A percentile compares a stretch with the other conserved stretches of the same genome.
phyloP scores from a whole-genome alignment of 208 protist genomes.

The Trichomonas vaginalis region DNA sequence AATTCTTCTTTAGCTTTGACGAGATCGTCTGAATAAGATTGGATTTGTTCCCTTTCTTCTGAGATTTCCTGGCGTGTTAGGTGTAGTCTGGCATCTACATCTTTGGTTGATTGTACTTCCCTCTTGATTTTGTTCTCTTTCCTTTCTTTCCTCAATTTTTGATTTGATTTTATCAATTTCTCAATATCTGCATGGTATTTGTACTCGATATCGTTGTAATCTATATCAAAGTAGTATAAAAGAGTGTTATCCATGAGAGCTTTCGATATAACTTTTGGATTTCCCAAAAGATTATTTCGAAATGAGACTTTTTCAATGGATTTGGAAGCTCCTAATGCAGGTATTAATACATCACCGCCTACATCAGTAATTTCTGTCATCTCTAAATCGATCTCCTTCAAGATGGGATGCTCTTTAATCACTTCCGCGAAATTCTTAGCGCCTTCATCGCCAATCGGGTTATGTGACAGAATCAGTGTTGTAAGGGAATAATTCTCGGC shows the following conservation, averaged over 20 bases:
- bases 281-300: neutral
- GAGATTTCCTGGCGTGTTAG: neutral
- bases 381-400: neutral
- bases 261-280: neutral
- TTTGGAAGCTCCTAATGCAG: neutral
- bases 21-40: neutral
- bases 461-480: neutral
- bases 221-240: neutral
- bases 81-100: neutral
- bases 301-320: neutral
- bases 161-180: neutral
- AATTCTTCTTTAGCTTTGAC: neutral
- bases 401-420: neutral
- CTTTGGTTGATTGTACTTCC: neutral
- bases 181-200: neutral
- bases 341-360: neutral
- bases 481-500: neutral
- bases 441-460: neutral
- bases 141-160: neutral
- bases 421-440: neutral
- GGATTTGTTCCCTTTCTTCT: neutral
- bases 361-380: neutral
- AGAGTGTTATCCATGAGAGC: neutral
- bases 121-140: neutral
- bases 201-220: neutral